These are phyloP conservation scores for Irineochytrium annulatum DNA, from an alignment of 192 early-diverging fungal species.

Conservation along the genomic window DNA sequence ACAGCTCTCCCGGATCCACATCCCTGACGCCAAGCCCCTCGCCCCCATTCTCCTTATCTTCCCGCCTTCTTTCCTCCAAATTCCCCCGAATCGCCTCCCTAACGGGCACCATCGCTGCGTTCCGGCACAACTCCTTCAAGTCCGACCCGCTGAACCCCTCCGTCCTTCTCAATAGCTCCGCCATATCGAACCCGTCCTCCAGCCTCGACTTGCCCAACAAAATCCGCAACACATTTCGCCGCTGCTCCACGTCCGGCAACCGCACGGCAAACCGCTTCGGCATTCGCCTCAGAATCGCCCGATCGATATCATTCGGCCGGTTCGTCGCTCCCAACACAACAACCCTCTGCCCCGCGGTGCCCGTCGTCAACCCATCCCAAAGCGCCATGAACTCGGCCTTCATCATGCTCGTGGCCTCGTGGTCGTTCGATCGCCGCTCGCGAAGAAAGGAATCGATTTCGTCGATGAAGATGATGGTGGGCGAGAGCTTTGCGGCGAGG, in stretches of 20 bases:
- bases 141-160: slow-evolving; percentile 88
- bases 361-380: slow-evolving; percentile 93
- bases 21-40: too few species aligned
- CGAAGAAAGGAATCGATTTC: slow-evolving; percentile 98
- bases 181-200: slow-evolving; percentile 57
- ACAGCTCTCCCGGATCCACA: slow-evolving; percentile 14
- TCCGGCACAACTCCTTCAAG: slow-evolving; percentile 95
- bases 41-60: background rate
- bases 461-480: slow-evolving; percentile 97
- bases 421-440: slow-evolving; percentile 82
- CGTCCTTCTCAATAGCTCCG: slow-evolving; percentile 68
- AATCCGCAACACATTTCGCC: slow-evolving; percentile 71
- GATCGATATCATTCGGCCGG: slow-evolving; percentile 95
- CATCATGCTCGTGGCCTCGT: slow-evolving; percentile 98
- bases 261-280: slow-evolving; percentile 88
- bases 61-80: background rate
- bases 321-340: slow-evolving; percentile 91
- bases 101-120: slow-evolving; percentile 93
- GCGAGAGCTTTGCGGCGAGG: slow-evolving; percentile 89
- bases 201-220: slow-evolving; percentile 72
- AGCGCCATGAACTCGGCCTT: slow-evolving; percentile 99
- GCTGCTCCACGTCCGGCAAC: slow-evolving; percentile 79
- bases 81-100: slow-evolving; percentile 47
- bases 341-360: slow-evolving; percentile 45
- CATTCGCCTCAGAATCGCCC: slow-evolving; percentile 95